phyloP scores from a whole-genome alignment of 805 yeast species.

The Starmerella apicola region DNA sequence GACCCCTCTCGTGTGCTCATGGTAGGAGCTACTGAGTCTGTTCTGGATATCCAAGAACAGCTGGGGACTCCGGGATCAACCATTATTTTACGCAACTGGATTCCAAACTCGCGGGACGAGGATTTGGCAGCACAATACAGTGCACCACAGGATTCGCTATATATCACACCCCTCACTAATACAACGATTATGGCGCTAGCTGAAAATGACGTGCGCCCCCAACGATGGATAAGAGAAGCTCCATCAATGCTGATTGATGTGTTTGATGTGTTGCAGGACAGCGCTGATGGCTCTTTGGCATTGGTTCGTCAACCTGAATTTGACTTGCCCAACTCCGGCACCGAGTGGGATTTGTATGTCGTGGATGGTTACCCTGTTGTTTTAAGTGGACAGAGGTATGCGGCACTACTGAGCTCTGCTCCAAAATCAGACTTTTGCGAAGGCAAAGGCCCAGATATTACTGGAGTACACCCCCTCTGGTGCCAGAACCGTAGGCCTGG shows the following conservation, averaged over 20 bases:
- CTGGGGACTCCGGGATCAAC: conserved; percentile 50
- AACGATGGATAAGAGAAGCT: conserved; percentile 63
- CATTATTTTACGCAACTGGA: conserved; percentile 80
- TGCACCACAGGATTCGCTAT: conserved; percentile 54
- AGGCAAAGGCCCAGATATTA: conserved; percentile 8
- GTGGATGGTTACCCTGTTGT: conserved; percentile 36
- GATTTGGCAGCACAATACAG: conserved; percentile 34
- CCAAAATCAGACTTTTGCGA: conserved; percentile 17
- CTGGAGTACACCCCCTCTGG: conserved; percentile 24
- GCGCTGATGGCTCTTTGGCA: conserved; percentile 20
- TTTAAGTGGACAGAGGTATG: conserved; percentile 47
- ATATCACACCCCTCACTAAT: conserved; percentile 76
- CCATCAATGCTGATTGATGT: conserved; percentile 64
- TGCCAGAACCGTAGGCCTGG: conserved; percentile 12
- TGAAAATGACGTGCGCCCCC: conserved; percentile 51
- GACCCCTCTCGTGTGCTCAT: conserved; percentile 13
- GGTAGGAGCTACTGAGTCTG: conserved; percentile 30
- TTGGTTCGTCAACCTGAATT: conserved; percentile 30
- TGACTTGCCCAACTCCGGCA: conserved; percentile 4
- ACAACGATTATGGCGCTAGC: conserved; percentile 53
- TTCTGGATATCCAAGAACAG: conserved; percentile 49
- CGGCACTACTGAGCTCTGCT: conserved; percentile 70
- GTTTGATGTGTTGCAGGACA: conserved; percentile 46
- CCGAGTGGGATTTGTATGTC: conserved; percentile 43
- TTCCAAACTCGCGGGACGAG: conserved; percentile 72